Evolutionary conservation across 208 protist genomes (phyloP), one percentile per base, ranked within the genome.

Genomic region (Angomonas desouzai): DNA sequence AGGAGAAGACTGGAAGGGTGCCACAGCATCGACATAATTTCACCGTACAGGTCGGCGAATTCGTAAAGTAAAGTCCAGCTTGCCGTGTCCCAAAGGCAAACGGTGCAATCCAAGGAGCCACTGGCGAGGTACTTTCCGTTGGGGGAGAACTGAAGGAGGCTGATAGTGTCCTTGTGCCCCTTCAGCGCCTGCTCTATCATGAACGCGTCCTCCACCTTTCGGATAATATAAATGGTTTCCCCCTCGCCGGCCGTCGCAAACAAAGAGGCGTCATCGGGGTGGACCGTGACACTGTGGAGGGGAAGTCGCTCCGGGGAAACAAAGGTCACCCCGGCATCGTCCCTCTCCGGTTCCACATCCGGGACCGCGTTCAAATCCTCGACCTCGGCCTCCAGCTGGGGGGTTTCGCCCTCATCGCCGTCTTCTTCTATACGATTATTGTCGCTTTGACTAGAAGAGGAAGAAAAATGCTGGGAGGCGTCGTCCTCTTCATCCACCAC

Each of bases 1-100:
- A 98, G 59, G 6, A 98, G 58, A 40, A 90, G 81, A 47, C 95
- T 96, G 34, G 89, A 91, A 10, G 91, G 91, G 71, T 98, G 97
- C 96, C 97, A 98, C 43, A 96, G 77, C 3, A 93, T 74, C 3
- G 76, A 77, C 73, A 87, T 70, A 33, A 96, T 76, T 64, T 93
- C 88, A 36, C 86, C 87, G 45, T 81, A 89, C 7, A 94, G 76
- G 56, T 96, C 94, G 4, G 89, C 83, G 0, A 98, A 66, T 6
- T 66, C 64, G 48, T 86, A 70, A 9, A 72, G 47, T n/a, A 76
- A 70, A 53, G 91, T 64, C 94, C 94, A 98, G 18, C 76, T 85
- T 20, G 62, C 57, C 0, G 85, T 91, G 16, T 76, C 83, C 88
- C 91, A 96, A 7, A 96, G 34, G 9, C 70, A 58, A 25, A 96